Evolutionary conservation across 805 yeast genomes (phyloP), one percentile per base, ranked within the genome.

Genomic region (Metschnikowia peoriensis): DNA sequence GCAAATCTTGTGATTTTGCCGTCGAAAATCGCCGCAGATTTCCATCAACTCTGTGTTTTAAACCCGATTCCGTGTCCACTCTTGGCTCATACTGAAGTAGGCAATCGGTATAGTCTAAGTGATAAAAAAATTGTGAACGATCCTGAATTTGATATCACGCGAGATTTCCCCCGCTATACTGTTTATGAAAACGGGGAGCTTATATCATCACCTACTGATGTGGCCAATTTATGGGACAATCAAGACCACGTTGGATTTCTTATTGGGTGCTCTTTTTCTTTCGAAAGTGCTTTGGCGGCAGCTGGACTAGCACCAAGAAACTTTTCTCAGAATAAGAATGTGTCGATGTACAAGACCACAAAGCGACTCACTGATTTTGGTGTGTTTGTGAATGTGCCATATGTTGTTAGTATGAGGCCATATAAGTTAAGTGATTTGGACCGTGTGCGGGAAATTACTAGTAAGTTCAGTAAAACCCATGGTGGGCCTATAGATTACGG

Each of bases 401-500:
- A 70, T 49, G 75, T 73, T 6, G 78, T 75, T 9, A 72, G 77
- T 50, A 74, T 73, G 78, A 56, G 78, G 38, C 77, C 77, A 0
- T 72, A 69, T 50, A 67, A 67, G 41, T 38, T 38, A 5, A 49
- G 52, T 28, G 71, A 68, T 38, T 37, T 74, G 2, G 65, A 61
- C 4, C 49, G 49, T 41, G 72, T 72, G 7, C 57, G 75, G 15
- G 56, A 54, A 11, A 66, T 75, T 28, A 66, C 75, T 12, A 41
- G 67, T 8, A 49, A 48, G 6, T 74, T 64, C 60, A 54, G 58
- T 16, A 59, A 59, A 44, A 65, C 71, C 7, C 78, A 74, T 53
- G 79, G 78, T 2, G 75, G 66, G 46, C 79, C 78, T 11, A 61
- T 74, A 47, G 78, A 70, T 35, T 71, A 76, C 75, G 78, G 78